Evolutionary conservation across 257 asterid species (phyloP).

Genomic region (Buddleja alternifolia): DNA sequence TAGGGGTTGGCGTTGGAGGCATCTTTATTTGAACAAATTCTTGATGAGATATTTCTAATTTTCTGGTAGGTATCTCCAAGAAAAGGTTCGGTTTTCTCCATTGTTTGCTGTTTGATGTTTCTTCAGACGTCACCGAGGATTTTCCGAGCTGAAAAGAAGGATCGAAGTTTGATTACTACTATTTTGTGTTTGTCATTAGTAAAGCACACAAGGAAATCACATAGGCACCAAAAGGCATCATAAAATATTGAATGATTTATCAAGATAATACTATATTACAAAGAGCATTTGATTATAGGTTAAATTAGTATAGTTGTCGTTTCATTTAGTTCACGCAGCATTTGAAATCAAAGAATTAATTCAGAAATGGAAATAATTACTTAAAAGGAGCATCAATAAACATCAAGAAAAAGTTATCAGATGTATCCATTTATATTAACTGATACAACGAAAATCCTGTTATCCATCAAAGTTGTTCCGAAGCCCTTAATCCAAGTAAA

Average conservation of each 20-base stretch:
- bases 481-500: neutral
- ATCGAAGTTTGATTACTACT: neutral
- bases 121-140: slow-evolving; percentile 43
- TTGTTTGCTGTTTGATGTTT: slow-evolving; percentile 53
- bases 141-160: slow-evolving; percentile 47
- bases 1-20: slow-evolving; percentile 74
- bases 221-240: neutral
- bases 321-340: neutral
- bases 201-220: no score
- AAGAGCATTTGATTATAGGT: neutral
- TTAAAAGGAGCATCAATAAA: neutral
- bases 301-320: neutral
- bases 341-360: neutral
- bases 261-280: no score
- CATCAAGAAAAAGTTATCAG: neutral
- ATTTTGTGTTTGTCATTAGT: no score
- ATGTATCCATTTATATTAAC: neutral
- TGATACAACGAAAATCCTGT: neutral
- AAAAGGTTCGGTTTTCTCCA: slow-evolving; percentile 80
- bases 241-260: no score
- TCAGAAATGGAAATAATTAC: neutral
- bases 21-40: slow-evolving; percentile 73
- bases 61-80: slow-evolving; percentile 72
- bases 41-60: slow-evolving; percentile 50
- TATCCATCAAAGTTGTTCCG: neutral